Evolutionary conservation across 2,329 filamentous ascomycete genomes (phyloP), one percentile per base, ranked within the genome.

Genomic region (Ascochyta clinopodiicola): DNA sequence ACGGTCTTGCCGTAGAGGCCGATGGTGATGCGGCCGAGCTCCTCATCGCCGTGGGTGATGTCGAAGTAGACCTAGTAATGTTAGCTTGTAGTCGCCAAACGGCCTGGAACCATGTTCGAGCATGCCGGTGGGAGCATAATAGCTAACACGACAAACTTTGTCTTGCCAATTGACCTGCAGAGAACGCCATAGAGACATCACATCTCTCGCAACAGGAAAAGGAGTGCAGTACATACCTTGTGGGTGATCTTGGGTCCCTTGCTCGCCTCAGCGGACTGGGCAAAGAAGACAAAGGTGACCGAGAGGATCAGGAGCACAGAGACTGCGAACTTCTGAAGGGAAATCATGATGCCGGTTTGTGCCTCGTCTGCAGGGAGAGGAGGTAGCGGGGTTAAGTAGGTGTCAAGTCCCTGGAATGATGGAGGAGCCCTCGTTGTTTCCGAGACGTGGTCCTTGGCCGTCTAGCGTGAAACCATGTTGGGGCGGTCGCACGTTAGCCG

Each of bases 211-310:
- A 42, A 36, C 25, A 38, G n/a, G 7, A 39, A 29, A 38, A 22
- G 35, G 29, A 24, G 32, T 22, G 38, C 13, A 17, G 37, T 40
- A 37, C 67, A 56, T 75, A 85, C 92, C 87, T 96, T 96, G 84
- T 91, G 84, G 70, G 93, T 97, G 82, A 97, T 94, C 87, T 95
- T 96, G 61, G 92, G 94, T 42, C 95, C 94, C 82, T 94, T 75
- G 22, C 63, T 50, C 49, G 71, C 71, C 62, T 73, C 69, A 15
- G 69, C 54, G 37, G 61, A 45, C 68, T 75, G 71, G 27, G 70
- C 69, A 59, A 74, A 73, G 69, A 72, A 70, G 64, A 69, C 66
- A 52, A 74, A 71, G 46, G 74, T 67, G 69, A 93, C 82, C 69
- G 90, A 88, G 69, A 96, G 76, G 72, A 96, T 85, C 73, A 96